Conservation (phyloP, 441 rosid species). For the Bruguiera hainesii region DNA sequence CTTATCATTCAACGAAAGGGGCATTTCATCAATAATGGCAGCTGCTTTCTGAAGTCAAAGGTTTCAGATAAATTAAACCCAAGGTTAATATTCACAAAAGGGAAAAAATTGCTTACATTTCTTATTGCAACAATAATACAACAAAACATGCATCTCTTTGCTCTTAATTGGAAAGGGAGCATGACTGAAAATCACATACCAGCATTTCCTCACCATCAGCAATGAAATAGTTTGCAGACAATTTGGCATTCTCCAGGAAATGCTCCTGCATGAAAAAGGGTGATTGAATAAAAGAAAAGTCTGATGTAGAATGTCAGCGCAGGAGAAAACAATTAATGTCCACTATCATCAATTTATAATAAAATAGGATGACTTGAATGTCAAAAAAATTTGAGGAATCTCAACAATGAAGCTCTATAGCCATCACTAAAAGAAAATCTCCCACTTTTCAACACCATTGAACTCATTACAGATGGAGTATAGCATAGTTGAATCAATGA, state of each 20-base stretch:
- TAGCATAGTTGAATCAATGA: background rate
- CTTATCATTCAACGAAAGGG: slow-evolving; percentile 70
- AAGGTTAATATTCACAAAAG: background rate
- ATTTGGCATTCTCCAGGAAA: slow-evolving; percentile 75
- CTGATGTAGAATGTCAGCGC: background rate
- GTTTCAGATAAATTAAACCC: slow-evolving; percentile 11
- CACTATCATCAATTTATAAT: too few relatives aligned
- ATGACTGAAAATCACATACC: slow-evolving; percentile 37
- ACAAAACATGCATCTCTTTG: slow-evolving; percentile 1
- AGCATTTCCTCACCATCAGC: slow-evolving; percentile 68
- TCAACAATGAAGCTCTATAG: background rate
- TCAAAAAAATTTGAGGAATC: slow-evolving; percentile 4
- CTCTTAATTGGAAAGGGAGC: background rate
- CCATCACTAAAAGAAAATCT: background rate
- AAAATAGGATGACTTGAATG: background rate
- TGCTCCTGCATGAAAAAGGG: slow-evolving; percentile 52
- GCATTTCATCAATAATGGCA: slow-evolving; percentile 63
- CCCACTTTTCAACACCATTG: background rate
- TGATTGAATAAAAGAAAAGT: background rate
- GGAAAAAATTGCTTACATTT: background rate
- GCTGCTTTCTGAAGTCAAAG: slow-evolving; percentile 65
- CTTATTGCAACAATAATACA: slow-evolving; percentile 10
- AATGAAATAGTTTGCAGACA: slow-evolving; percentile 82
- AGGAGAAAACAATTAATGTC: background rate
- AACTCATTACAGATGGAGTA: background rate